Evolutionary conservation across 305 asterid species (phyloP), one percentile per base, ranked within the genome.

Genomic region (Ajuga reptans): DNA sequence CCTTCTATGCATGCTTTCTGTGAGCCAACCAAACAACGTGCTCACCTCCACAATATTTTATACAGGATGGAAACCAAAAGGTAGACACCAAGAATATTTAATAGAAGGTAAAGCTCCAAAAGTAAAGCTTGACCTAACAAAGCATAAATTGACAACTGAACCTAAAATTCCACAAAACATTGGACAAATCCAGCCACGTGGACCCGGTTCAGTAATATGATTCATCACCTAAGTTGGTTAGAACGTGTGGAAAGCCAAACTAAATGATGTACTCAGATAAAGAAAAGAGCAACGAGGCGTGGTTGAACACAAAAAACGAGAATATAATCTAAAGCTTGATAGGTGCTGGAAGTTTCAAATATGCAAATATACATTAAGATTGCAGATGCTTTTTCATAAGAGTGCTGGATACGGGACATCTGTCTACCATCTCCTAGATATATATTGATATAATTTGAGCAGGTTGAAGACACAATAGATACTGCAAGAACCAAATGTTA

Each of bases 21-120:
- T 41, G 34, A 42, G 64, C 31, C 41, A 16, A 33, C 10, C 14
- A 24, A 43, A 52, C 53, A 74, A 68, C 16, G 31, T 43, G 42
- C 68, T 58, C 52, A 72, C 58, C 69, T 69, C 62, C 15, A 42
- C 3, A 64, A 45, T 18, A 56, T 53, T 55, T 9, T 64, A 64
- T 51, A 27, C 46, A 64, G 69, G 39, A 64, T 41, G 51, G 15
- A 42, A 58, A 49, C 36, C 36, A 31, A 31, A 31, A 31, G 36
- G 36, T 39, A 39, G 3, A 39, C 45, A 39, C 66, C 46, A 46
- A 46, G 37, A 65, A 46, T 18, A 2, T 37, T 4, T 0, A 37
- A 39, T 55, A 24, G 24, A 41, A 57, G 27, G 43, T 33, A 3
- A 39, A 5, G 36, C 5, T 6, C 5, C 7, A 29, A 27, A 54